Percentiles rank a stretch among this genome's conserved stretches.
These are phyloP conservation scores for Penicillium crustosum DNA, from an alignment of 2,329 filamentous ascomycete genomes.

Conservation along the genomic window DNA sequence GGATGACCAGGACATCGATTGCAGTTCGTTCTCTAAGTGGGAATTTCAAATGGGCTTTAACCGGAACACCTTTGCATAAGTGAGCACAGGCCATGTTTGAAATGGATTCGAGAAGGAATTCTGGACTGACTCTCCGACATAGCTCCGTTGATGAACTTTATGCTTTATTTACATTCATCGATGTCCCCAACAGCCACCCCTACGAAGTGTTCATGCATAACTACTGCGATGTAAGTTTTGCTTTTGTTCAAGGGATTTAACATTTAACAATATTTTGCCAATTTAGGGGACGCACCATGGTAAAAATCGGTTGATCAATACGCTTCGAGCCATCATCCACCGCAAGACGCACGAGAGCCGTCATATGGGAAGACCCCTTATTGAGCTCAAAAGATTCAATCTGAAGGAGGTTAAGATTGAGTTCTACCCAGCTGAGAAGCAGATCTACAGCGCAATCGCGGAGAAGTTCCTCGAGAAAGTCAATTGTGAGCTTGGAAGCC, in stretches of 20 bases:
- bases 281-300: background rate
- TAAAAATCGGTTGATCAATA: background rate
- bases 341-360: constrained; percentile 1
- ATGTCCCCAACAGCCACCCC: background rate
- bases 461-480: background rate
- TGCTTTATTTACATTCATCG: background rate
- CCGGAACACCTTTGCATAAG: constrained; percentile 1
- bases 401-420: background rate
- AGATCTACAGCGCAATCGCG: background rate
- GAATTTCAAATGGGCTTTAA: background rate
- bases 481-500: background rate
- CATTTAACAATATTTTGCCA: background rate
- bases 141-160: background rate
- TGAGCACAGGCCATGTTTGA: background rate
- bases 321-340: background rate
- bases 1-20: background rate
- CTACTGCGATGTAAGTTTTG: background rate
- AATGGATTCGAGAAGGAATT: background rate
- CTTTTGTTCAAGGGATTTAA: background rate
- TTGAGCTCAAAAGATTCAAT: background rate
- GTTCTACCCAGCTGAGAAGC: background rate
- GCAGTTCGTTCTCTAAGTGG: background rate
- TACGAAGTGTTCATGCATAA: background rate
- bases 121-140: background rate
- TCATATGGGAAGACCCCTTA: background rate